Evolutionary conservation across 805 yeast species (phyloP).

Genomic region (Zygosaccharomyces siamensis): DNA sequence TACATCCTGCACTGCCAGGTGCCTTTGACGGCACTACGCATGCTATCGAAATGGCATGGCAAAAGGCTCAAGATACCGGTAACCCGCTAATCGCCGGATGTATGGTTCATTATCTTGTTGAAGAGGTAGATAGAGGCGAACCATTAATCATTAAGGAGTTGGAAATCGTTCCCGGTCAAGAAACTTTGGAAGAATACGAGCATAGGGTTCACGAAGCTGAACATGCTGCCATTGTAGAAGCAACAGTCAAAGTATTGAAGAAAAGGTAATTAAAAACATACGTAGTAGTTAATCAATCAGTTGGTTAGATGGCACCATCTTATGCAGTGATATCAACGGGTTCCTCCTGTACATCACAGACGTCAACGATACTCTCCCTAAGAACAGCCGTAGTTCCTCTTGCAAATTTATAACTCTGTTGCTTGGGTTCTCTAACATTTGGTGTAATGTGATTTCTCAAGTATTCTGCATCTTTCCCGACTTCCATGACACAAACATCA

Average conservation of each 20-base stretch:
- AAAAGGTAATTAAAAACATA: conserved; percentile 4
- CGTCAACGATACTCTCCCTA: conserved; percentile 57
- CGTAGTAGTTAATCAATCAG: neutral
- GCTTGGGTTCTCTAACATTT: conserved; percentile 78
- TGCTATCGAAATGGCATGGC: conserved; percentile 95
- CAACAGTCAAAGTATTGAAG: conserved; percentile 58
- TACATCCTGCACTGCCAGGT: conserved; percentile 97
- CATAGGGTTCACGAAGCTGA: conserved; percentile 76
- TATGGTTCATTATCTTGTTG: conserved; percentile 95
- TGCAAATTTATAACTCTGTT: conserved; percentile 75
- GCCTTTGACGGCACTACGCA: conserved; percentile 90
- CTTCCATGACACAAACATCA: conserved; percentile 94
- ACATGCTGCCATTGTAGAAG: conserved; percentile 91
- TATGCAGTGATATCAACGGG: conserved; percentile 38
- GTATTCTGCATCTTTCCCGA: conserved; percentile 80
- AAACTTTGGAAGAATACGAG: conserved; percentile 75
- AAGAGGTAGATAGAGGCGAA: conserved; percentile 90
- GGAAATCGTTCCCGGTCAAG: conserved; percentile 57
- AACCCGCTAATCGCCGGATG: conserved; percentile 81
- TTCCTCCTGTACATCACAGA: conserved; percentile 67
- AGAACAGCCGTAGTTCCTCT: conserved; percentile 93
- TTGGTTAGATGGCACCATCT: neutral
- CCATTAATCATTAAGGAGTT: conserved; percentile 82
- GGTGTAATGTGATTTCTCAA: conserved; percentile 88
- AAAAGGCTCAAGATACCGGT: conserved; percentile 69